phyloP scores from a whole-genome alignment of 2,329 filamentous ascomycete species.

The Colletotrichum tabaci region DNA sequence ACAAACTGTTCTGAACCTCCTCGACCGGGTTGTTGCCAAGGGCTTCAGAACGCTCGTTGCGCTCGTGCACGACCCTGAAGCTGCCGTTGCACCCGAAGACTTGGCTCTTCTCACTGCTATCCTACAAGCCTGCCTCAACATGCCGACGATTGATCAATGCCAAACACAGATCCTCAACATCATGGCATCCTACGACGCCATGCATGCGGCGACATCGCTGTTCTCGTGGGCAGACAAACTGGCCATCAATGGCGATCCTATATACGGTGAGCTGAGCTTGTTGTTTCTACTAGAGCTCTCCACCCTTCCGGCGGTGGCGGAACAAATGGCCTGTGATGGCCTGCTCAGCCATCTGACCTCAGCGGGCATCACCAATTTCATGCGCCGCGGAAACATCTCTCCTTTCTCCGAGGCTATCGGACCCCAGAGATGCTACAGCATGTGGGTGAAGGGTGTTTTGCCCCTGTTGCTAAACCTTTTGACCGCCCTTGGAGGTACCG shows the following conservation, averaged over 20 bases:
- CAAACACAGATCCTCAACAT: conserved; percentile 80
- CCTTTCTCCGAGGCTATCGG: conserved; percentile 83
- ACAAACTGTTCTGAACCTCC: conserved; percentile 81
- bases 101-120: conserved; percentile 90
- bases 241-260: conserved; percentile 82
- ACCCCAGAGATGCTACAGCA: conserved; percentile 82
- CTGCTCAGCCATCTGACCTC: conserved; percentile 84
- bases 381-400: conserved; percentile 79
- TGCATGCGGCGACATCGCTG: conserved; percentile 86
- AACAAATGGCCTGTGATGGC: conserved; percentile 90
- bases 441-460: conserved; percentile 91
- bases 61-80: conserved; percentile 83
- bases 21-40: conserved; percentile 83
- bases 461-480: conserved; percentile 92
- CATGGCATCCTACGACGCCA: conserved; percentile 78
- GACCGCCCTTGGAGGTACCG: conserved; percentile 82
- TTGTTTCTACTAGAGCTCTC: conserved; percentile 92
- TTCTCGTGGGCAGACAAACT: conserved; percentile 96
- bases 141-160: conserved; percentile 82
- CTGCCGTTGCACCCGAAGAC: conserved; percentile 80
- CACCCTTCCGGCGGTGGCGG: conserved; percentile 83
- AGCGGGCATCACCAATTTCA: conserved; percentile 83
- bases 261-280: conserved; percentile 94
- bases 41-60: conserved; percentile 87
- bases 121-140: conserved; percentile 84